Evolutionary conservation across 345 rosid species (phyloP), one percentile per base, ranked within the genome.

Genomic region (Gossypium longicalyx): DNA sequence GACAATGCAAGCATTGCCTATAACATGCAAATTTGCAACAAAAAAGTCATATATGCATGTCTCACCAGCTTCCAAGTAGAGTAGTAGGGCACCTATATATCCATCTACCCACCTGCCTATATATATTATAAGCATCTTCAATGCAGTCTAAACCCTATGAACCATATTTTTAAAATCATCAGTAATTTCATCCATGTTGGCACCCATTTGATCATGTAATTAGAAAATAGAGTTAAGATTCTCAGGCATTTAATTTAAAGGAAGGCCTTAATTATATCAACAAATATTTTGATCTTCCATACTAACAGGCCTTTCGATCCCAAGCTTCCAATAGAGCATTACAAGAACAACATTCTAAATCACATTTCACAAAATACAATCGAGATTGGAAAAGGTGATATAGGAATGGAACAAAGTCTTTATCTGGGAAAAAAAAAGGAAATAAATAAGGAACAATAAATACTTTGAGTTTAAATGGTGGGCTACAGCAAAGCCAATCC

Each of bases 401-500:
- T 11, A 15, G 43, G 48, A 16, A 23, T 43, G 29, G 43, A 47
- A 52, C 19, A 29, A 29, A 54, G 54, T 13, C 38, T 29, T 29
- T 29, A 29, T 29, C 38, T 0, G 5, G 38, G 38, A 29, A 29
- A 77, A 61, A 61, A 72, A 76, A 80, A 25, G 86, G n/a, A 69
- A 29, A 29, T 47, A 29, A 29, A 29, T 29, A 29, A 29, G 38
- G 47, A 69, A 51, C 2, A 45, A 1, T 13, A 52, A 27, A 67
- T 88, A 96, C 99, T 96, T 87, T 23, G 88, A 79, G 80, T 93
- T 88, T 75, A 96, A 82, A 86, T 96, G 98, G 72, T 96, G 97
- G 77, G 99, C 86, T 80, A 96, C 99, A 43, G 97, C 93, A 89
- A 96, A 96, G 63, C 99, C 99, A 79, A 96, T 96, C 99, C 99